Base-by-base conservation (phyloP, 768 basidiomycete genomes). In the Hericium rajendrae region DNA sequence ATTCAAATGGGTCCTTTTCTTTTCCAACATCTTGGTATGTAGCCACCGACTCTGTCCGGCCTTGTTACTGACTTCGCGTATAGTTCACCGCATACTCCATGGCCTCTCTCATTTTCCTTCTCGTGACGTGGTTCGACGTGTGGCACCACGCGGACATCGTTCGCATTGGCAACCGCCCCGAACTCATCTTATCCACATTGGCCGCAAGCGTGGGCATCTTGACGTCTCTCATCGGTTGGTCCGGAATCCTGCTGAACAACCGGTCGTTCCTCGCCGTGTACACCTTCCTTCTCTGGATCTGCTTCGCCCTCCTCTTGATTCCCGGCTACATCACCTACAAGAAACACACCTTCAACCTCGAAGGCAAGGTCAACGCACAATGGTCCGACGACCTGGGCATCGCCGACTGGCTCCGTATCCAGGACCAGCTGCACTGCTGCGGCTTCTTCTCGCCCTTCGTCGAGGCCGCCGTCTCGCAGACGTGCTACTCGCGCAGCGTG, bases 271-370 rank as follows among this genome's bases (percentile, higher is more conserved):
- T 91, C 60, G 87, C 88, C 40, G 69, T 85, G 53, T 91, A 89
- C 73, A 78, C 76, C 20, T 70, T 89, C 69, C 68, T 86, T 41
- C 78, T 86, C 49, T 92, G 89, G 89, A 72, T 85, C 65, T 80
- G 78, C 57, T 85, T 91, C 68, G 82, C 74, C 13, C 72, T 89
- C 56, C 77, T 91, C 67, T 76, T 88, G 67, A 73, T 79, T 0
- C 89, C 89, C 0, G 88, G 89, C 0, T 92, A 92, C 71, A 69
- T 86, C 65, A 82, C 86, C 40, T 92, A 88, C 77, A 88, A 86
- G 68, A 75, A 78, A 41, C 77, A 77, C 54, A 77, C 80, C 6
- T 89, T 90, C 77, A 89, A 91, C 68, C 78, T 91, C 57, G 86
- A 90, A 66, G 88, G 85, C 46, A 91, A 91, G 71, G 69, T 89